Evolutionary conservation across 148 eudicot genomes (phyloP), one percentile per base, ranked within the genome.

Genomic region (Dysphania ambrosioides): DNA sequence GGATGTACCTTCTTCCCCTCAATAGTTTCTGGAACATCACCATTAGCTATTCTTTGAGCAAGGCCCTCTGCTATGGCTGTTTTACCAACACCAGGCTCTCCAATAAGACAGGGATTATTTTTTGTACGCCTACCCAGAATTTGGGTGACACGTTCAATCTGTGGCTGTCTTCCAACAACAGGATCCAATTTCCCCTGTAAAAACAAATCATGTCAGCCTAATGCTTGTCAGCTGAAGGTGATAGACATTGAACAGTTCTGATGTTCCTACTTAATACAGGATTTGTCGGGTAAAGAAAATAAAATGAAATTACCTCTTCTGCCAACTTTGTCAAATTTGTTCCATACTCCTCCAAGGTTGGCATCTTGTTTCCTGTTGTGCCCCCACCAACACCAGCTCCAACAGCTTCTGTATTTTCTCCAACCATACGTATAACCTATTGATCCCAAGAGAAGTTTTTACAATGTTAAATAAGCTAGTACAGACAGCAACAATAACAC

Each of bases 21-120:
- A 57, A 94, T 83, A 34, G 97, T 91, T 85, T 93, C 98, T 53
- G 97, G 98, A 81, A 94, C 97, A 85, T 94, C 97, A 38, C 93
- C 97, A 36, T 18, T 86, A 13, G 93, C 93, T 71, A 94, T 94
- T 77, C 92, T 84, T 82, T 88, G 98, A 63, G 98, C 97, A 35
- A 93, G 95, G 58, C 98, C 98, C 82, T 93, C 97, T 8, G 97
- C 98, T 78, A 94, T 89, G 6, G 97, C 95, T 47, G 98, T 93
- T 85, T 93, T 93, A 44, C 97, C 98, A 66, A 94, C 97, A 79
- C 98, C 97, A 30, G 98, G 98, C 72, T 94, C 96, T 77, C 98
- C 97, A 83, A 91, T 86, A 57, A 94, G 97, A 81, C 98, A 94
- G 16, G 98, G 98, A 68, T 94, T 94, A 63, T 94, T 94, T 58